phyloP scores from a whole-genome alignment of 257 asterid genomes.

The Solanum ossicruentum region DNA sequence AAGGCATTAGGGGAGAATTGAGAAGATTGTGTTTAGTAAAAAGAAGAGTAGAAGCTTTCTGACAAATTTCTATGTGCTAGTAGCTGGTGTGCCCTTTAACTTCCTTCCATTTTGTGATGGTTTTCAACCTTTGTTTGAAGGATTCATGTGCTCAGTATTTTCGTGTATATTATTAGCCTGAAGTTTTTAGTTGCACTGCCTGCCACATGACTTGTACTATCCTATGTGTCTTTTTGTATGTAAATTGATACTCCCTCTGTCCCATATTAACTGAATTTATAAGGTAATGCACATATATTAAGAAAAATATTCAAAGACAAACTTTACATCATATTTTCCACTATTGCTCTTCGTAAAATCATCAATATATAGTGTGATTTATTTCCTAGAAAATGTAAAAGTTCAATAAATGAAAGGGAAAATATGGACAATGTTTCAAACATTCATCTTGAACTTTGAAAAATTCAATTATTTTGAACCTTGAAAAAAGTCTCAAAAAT shows the following conservation, averaged over 20 bases:
- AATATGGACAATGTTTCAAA: too few species aligned
- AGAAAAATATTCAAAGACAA: too few species aligned
- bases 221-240: not conserved
- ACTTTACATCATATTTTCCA: too few species aligned
- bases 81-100: not conserved
- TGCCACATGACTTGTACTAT: not conserved
- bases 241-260: not conserved
- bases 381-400: too few species aligned
- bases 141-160: not conserved
- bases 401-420: too few species aligned
- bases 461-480: too few species aligned
- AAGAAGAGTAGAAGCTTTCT: not conserved
- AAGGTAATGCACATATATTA: too few species aligned
- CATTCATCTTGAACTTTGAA: too few species aligned
- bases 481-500: too few species aligned
- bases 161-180: not conserved
- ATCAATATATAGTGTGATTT: too few species aligned
- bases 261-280: too few species aligned
- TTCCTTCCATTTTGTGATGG: not conserved
- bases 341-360: too few species aligned
- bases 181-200: not conserved
- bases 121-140: not conserved
- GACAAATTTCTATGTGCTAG: not conserved
- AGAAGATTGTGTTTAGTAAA: not conserved
- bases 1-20: slow-evolving; percentile 53